Percentiles rank a stretch among this genome's conserved stretches.
These are phyloP conservation scores for Candida tammaniensis DNA, from an alignment of 805 yeast genomes.

Conservation along the genomic window DNA sequence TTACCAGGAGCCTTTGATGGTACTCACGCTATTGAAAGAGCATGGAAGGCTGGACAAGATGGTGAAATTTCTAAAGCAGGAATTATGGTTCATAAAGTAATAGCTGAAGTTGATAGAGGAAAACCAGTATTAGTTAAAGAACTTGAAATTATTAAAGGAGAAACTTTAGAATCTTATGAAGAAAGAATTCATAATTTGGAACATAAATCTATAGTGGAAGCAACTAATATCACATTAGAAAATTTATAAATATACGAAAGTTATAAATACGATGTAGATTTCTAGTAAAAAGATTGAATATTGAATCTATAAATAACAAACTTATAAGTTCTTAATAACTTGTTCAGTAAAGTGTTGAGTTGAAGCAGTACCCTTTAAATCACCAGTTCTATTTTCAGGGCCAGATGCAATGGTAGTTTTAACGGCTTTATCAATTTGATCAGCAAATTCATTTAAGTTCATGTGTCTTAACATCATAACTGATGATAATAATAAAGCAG, in stretches of 20 bases:
- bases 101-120: constrained; percentile 92
- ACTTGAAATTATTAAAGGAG: constrained; percentile 66
- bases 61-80: constrained; percentile 80
- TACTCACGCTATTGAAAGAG: constrained; percentile 93
- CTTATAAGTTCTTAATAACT: constrained; percentile 74
- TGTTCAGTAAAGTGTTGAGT: constrained; percentile 89
- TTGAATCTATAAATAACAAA: constrained; percentile 1
- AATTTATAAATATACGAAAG: neutral
- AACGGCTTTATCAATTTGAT: constrained; percentile 84
- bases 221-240: constrained; percentile 61
- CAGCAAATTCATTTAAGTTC: constrained; percentile 81
- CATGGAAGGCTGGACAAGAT: constrained; percentile 91
- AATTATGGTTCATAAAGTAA: constrained; percentile 96
- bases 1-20: constrained; percentile 97
- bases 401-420: constrained; percentile 90
- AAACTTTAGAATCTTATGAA: constrained; percentile 77
- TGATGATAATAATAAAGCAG: constrained; percentile 91
- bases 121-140: constrained; percentile 84
- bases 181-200: constrained; percentile 78
- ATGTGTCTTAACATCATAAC: constrained; percentile 99
- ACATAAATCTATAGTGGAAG: constrained; percentile 92
- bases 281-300: no score
- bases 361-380: constrained; percentile 87
- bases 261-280: no score
- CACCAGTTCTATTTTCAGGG: constrained; percentile 93